These are phyloP conservation scores for Crucibulum laeve DNA, from an alignment of 768 basidiomycete species.

Conservation along the genomic window DNA sequence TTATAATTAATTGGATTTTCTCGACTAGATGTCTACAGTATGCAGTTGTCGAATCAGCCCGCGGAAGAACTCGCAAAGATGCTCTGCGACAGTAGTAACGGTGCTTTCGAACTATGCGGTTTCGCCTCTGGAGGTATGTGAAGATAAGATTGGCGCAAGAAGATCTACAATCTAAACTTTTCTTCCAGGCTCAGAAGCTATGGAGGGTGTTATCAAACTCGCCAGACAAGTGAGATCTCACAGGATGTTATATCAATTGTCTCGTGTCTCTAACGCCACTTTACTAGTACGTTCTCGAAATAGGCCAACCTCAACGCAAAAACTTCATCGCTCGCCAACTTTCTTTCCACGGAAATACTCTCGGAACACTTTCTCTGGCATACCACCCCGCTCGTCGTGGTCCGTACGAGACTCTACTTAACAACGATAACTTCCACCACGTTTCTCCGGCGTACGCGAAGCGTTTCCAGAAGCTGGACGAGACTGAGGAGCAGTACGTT, in stretches of 20 bases:
- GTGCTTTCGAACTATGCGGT: conserved; percentile 67
- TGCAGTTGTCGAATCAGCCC: conserved; percentile 77
- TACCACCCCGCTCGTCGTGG: conserved; percentile 63
- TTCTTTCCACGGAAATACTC: conserved; percentile 84
- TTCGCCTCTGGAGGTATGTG: conserved; percentile 72
- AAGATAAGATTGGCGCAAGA: background rate
- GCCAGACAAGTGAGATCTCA: conserved; percentile 57
- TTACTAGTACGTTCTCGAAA: conserved; percentile 64
- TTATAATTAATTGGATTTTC: background rate
- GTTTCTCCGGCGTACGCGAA: conserved; percentile 86
- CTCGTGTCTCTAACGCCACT: conserved; percentile 1
- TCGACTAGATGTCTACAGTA: conserved; percentile 74
- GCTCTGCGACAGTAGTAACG: conserved; percentile 61
- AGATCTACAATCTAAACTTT: background rate
- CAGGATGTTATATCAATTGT: background rate
- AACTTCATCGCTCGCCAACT: conserved; percentile 78
- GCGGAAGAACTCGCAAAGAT: conserved; percentile 75
- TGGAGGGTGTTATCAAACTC: conserved; percentile 84
- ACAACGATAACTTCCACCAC: conserved; percentile 69
- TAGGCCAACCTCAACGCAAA: conserved; percentile 60
- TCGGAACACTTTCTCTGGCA: conserved; percentile 64
- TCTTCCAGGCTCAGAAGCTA: conserved; percentile 74
- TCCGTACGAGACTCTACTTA: conserved; percentile 64
- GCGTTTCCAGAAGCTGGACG: conserved; percentile 65
- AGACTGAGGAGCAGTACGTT: conserved; percentile 78